Conservation (phyloP, 139 green algal genomes). For the Coelastrella sp. region DNA sequence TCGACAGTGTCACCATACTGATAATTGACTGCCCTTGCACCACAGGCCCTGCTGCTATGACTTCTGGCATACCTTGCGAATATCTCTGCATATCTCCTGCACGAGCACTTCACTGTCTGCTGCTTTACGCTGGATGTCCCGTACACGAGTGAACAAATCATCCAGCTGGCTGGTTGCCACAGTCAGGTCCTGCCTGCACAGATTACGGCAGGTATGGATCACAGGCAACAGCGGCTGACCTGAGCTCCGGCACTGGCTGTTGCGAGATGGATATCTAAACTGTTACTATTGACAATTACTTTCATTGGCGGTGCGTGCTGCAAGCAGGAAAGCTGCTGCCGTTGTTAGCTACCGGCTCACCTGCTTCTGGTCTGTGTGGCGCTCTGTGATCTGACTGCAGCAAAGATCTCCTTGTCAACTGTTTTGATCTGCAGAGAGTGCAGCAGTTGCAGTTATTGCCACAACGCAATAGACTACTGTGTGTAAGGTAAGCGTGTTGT, state of each 20-base stretch:
- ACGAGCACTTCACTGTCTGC: constrained; percentile 95
- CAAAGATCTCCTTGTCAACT: constrained; percentile 94
- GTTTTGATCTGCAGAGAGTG: constrained; percentile 79
- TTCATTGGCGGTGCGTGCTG: not conserved
- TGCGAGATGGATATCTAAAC: not conserved
- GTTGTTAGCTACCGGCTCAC: too few species aligned
- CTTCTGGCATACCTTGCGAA: constrained; percentile 34
- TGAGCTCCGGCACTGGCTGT: not conserved
- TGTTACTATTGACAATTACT: not conserved
- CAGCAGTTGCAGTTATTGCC: too few species aligned
- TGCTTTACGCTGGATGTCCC: constrained; percentile 92
- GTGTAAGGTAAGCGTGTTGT: too few species aligned
- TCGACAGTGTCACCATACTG: too few species aligned
- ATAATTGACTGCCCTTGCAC: too few species aligned
- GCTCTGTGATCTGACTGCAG: constrained; percentile 79
- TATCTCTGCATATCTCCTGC: constrained; percentile 93
- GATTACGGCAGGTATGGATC: too few species aligned
- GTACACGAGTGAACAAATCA: constrained; percentile 84
- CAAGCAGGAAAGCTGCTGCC: not conserved
- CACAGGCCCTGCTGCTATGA: not conserved
- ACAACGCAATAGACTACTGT: too few species aligned
- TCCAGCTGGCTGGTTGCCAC: constrained; percentile 76
- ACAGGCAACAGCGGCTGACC: not conserved
- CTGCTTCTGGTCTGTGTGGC: constrained; percentile 55
- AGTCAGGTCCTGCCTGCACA: constrained; percentile 78